Evolutionary conservation across 495 filamentous ascomycete species (phyloP), one percentile per base, ranked within the genome.

Genomic region (Trichoderma gamsii): DNA sequence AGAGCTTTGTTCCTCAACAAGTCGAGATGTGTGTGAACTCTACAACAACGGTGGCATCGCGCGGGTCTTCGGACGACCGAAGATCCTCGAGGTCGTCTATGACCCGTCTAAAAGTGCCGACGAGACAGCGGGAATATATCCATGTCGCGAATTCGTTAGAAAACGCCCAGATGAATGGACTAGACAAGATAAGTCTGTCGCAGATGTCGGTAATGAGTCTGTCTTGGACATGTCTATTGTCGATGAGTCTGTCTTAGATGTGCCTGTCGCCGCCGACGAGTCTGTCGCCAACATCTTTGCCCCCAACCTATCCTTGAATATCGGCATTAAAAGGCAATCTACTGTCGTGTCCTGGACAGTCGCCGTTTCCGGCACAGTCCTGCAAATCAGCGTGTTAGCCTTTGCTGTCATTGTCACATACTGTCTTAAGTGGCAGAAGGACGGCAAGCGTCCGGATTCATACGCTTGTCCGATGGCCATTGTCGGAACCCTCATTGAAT

Each of bases 11-110:
- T 72, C 73, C 1, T 79, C 76, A 0, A 79, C 76, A 0, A 75
- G 72, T 11, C 32, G 63, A 0, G 74, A 76, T 61, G 73, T 79
- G 0, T 79, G 78, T 64, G 78, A 85, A 70, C 67, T 84, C 0
- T 84, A 79, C 69, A 79, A 79, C 41, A 73, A 80, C 65, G 77
- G 78, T 5, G 77, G 74, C 69, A 76, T 76, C 44, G 71, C 71
- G 0, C 67, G 76, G 1, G 70, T 72, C 0, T 67, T 79, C 9
- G 73, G 78, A 2, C 65, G 74, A 13, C 71, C 75, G 1, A 80
- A 77, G 65, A 78, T 70, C n/a, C 69, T 66, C 67, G 76, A 69
- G 68, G 68, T 82, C 21, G 49, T 52, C 1, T 52, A 52, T 25
- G 49, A 52, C 21, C 18, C 49, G 4, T 11, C 18, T 21, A 21